A percentile compares a stretch with the other conserved stretches of the same genome.
Conservation (phyloP, 192 early-diverging fungal species). For the Helicostylum pulchrum region DNA sequence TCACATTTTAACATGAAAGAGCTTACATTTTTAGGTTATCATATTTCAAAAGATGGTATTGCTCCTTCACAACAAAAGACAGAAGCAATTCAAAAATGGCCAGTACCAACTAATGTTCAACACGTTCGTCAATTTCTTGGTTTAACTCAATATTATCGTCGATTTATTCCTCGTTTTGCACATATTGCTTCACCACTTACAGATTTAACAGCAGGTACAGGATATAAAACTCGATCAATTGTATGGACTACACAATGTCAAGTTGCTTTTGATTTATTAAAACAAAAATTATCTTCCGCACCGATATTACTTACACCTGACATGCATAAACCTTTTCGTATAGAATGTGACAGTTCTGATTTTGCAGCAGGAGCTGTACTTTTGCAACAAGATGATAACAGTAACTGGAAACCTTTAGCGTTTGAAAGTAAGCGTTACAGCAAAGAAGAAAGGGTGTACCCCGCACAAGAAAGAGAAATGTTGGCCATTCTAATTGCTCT, state of each 20-base stretch:
- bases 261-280: neutral
- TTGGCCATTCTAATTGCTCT: constrained; percentile 9
- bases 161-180: constrained; percentile 25
- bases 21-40: constrained; percentile 32
- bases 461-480: constrained; percentile 15
- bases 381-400: constrained; percentile 4
- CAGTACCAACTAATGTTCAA: constrained; percentile 10
- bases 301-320: constrained; percentile 10
- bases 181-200: constrained; percentile 24
- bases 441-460: constrained; percentile 27
- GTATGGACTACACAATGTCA: constrained; percentile 6
- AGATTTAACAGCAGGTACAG: neutral
- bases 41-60: constrained; percentile 31
- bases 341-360: constrained; percentile 14
- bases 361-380: constrained; percentile 3
- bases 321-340: neutral
- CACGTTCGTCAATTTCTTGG: constrained; percentile 30
- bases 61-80: constrained; percentile 22
- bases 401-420: constrained; percentile 27
- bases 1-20: constrained; percentile 8
- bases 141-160: constrained; percentile 22
- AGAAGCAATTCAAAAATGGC: constrained; percentile 21
- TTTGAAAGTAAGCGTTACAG: constrained; percentile 34
- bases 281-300: neutral
- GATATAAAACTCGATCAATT: neutral